phyloP scores from a whole-genome alignment of 163 green algal species.

The Scenedesmus sp. region DNA sequence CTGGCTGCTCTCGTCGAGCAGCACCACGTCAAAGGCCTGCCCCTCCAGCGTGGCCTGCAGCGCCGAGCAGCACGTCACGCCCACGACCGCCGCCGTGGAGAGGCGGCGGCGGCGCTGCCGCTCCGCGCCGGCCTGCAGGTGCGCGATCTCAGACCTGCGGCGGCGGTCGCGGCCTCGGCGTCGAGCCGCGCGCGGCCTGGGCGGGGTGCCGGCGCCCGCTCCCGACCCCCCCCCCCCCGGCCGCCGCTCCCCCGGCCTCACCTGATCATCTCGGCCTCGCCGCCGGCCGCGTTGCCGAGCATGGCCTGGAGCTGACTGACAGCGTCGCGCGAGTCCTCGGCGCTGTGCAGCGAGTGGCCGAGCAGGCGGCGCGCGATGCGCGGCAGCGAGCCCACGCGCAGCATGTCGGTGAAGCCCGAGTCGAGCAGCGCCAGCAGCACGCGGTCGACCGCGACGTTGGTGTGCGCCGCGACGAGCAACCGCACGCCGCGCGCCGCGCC shows the following conservation, averaged over 20 bases:
- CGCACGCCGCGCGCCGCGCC: neutral
- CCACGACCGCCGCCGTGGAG: slow-evolving; percentile 80
- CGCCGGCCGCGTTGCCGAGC: slow-evolving; percentile 55
- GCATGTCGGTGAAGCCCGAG: slow-evolving; percentile 79
- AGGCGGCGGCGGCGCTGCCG: slow-evolving; percentile 65
- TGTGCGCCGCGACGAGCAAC: slow-evolving; percentile 55
- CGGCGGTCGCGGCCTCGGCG: neutral
- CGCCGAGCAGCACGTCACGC: slow-evolving; percentile 84
- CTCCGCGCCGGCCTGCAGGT: slow-evolving; percentile 71
- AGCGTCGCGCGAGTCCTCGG: slow-evolving; percentile 54
- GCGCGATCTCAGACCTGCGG: slow-evolving; percentile 67
- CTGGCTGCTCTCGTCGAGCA: slow-evolving; percentile 93
- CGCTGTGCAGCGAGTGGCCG: slow-evolving; percentile 76
- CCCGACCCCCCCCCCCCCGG: too few species aligned
- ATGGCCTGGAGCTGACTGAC: slow-evolving; percentile 71
- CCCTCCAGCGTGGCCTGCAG: slow-evolving; percentile 59
- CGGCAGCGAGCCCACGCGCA: slow-evolving; percentile 82
- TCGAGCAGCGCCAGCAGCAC: slow-evolving; percentile 74
- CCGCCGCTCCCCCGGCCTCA: too few species aligned
- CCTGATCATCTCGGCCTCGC: slow-evolving; percentile 43
- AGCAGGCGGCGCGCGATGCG: slow-evolving; percentile 82
- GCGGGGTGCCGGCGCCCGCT: too few species aligned
- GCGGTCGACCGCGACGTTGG: slow-evolving; percentile 89
- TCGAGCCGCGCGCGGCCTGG: too few species aligned
- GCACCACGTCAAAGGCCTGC: slow-evolving; percentile 81